Evolutionary conservation across 2,329 filamentous ascomycete genomes (phyloP).

Genomic region (Bertia moriformis): DNA sequence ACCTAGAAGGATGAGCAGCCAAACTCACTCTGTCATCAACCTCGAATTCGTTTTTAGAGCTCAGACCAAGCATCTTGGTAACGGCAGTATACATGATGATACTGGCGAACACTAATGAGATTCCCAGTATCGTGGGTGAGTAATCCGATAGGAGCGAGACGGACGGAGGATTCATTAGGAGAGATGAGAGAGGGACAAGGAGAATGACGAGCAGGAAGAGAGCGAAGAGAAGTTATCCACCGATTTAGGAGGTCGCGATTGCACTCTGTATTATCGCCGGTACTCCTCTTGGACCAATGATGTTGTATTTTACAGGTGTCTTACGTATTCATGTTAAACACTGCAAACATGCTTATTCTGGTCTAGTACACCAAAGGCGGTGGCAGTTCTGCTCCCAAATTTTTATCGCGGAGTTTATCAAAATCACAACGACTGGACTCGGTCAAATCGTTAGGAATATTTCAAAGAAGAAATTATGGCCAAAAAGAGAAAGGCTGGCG

Average conservation of each 20-base stretch:
- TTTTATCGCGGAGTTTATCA: not conserved
- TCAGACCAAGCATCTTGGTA: conserved; percentile 3
- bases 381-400: not conserved
- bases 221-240: too few species aligned
- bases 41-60: conserved; percentile 39
- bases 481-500: conserved; percentile 1
- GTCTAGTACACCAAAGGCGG: not conserved
- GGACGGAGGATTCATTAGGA: not conserved
- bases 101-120: not conserved
- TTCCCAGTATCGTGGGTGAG: not conserved
- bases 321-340: too few species aligned
- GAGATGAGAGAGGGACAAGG: not conserved
- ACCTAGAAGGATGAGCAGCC: not conserved
- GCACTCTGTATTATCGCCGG: too few species aligned
- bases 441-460: not conserved
- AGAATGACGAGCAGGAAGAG: not conserved
- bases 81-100: not conserved
- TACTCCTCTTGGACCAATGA: not conserved
- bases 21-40: conserved; percentile 41
- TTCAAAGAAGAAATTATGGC: too few species aligned
- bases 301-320: too few species aligned
- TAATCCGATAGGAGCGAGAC: not conserved
- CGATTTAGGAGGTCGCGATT: too few species aligned
- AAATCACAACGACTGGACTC: not conserved
- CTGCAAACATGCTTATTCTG: not conserved